Percentiles rank a stretch among this genome's conserved stretches.
Evolutionary conservation across 2,329 filamentous ascomycete genomes (phyloP).

Genomic region (Neocucurbitaria cava): DNA sequence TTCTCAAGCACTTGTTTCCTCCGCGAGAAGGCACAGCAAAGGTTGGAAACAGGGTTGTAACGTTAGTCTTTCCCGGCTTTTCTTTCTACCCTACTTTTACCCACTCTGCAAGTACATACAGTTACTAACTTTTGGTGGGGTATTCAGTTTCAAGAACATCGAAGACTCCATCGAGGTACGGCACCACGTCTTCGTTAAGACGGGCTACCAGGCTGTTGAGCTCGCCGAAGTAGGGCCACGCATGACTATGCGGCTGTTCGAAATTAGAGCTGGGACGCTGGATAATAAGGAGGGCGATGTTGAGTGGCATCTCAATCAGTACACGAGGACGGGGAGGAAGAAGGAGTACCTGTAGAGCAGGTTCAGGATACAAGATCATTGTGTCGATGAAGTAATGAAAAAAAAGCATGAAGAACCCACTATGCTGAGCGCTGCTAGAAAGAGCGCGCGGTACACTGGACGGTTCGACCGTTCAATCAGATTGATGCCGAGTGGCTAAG

Average conservation of each 20-base stretch:
- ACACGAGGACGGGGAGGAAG: conserved; percentile 90
- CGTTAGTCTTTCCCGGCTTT: conserved; percentile 60
- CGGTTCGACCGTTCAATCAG: no score
- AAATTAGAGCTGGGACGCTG: conserved; percentile 88
- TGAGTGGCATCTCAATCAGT: conserved; percentile 96
- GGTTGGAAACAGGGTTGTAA: conserved; percentile 86
- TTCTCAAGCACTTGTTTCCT: conserved; percentile 93
- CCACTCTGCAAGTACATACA: no score
- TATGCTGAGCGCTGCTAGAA: no score
- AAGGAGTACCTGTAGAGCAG: conserved; percentile 83
- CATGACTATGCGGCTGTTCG: conserved; percentile 97
- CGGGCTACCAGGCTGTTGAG: conserved; percentile 81
- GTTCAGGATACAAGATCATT: not conserved
- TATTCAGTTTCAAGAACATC: conserved; percentile 71
- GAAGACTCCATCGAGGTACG: conserved; percentile 88
- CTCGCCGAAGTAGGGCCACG: conserved; percentile 66
- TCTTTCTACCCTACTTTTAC: no score
- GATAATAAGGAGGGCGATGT: conserved; percentile 96
- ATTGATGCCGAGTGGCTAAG: no score
- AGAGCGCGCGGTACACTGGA: no score
- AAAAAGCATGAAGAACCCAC: no score
- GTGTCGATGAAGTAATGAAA: not conserved
- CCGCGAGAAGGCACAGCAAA: conserved; percentile 81
- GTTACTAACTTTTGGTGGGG: conserved; percentile 9
- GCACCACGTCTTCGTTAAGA: conserved; percentile 93